Base-by-base conservation (phyloP, 1,284 basidiomycete species). In the Leccinum pachyderme region DNA sequence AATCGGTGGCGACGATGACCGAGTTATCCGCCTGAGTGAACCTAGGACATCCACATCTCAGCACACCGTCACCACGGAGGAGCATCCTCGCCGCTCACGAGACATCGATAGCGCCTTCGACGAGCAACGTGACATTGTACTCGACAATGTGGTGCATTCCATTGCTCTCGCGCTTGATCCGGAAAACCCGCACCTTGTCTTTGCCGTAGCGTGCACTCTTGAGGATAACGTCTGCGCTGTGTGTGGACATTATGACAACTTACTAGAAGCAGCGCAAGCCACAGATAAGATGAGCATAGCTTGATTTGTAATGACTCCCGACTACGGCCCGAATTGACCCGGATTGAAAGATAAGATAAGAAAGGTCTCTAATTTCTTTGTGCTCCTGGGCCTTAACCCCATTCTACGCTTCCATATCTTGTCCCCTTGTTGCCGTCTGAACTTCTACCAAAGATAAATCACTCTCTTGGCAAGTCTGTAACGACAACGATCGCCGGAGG, bases 1-100 rank as follows among this genome's bases (percentile, higher is more conserved):
- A 90, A 73, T 95, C 93, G 2, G 93, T 96, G 8, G 93, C 87
- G 3, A 95, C 91, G 7, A 95, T 82, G 9, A 87, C 83, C 4
- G 81, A 81, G 73, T 96, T 96, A 68, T 95, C 89, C 1, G 89
- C 90, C 63, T 91, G 59, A 5, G 89, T 95, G 70, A 88, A 95
- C 62, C 88, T 89, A 55, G 22, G 18, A 28, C 41, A 28, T 11
- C n/a, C 11, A 11, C 31, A 7, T 5, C 3, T 61, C 47, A 51
- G 11, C 13, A 15, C 28, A 5, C 32, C 28, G 8, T 39, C 32
- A 2, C 31, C 35, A 32, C 32, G 4, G 52, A 11, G 9, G 39
- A 41, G 2, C 22, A 45, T 25, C 25, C 22, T 13, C 7, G 15
- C 27, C 25, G 13, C 77, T 52, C 59, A 87, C 87, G 86, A 90